Base-by-base conservation (phyloP, 1,284 basidiomycete species). In the Veloporphyrellus conicus region DNA sequence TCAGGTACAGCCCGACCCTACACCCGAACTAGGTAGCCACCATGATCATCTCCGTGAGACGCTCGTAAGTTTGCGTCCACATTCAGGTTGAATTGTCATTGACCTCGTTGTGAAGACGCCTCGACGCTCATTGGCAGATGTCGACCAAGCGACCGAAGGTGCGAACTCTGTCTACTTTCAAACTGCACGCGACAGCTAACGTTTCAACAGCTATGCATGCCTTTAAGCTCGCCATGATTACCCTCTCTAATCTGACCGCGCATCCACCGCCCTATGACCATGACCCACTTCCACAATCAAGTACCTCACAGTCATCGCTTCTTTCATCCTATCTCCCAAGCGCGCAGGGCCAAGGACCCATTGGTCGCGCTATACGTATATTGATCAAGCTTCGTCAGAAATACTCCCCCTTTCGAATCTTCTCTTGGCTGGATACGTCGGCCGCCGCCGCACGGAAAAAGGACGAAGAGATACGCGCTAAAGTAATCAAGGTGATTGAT, bases 401-500 rank as follows among this genome's bases (percentile, higher is more conserved):
- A 45, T 40, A 63, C 7, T 77, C 67, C 63, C 68, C 77, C 25
- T 69, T 77, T 27, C 64, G 68, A 45, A 66, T 74, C 45, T 55
- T 79, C 35, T 73, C 53, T 49, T 78, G 46, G 41, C 67, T 70
- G 20, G 73, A 73, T 53, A 74, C 76, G 37, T 63, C 67, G 0
- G 53, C 72, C 4, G 64, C 71, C 6, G 69, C 69, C 3, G 70
- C 73, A 19, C 74, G 71, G 55, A 74, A 71, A 63, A 78, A 72
- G 62, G 81, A 80, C 19, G 82, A 84, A 36, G 85, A 88, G 49
- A 61, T 77, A 53, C 72, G 68, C 15, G 72, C 76, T 3, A 85
- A 82, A 58, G 81, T 84, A 3, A 81, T 88, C 56, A 88, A 87
- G 60, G 81, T 90, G 29, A 60, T 90, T 12, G 84, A 86, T 57